Percentiles rank a stretch among this genome's conserved stretches.
Evolutionary conservation across 1,284 basidiomycete species (phyloP).

Genomic region (Anthracocystis setariae): DNA sequence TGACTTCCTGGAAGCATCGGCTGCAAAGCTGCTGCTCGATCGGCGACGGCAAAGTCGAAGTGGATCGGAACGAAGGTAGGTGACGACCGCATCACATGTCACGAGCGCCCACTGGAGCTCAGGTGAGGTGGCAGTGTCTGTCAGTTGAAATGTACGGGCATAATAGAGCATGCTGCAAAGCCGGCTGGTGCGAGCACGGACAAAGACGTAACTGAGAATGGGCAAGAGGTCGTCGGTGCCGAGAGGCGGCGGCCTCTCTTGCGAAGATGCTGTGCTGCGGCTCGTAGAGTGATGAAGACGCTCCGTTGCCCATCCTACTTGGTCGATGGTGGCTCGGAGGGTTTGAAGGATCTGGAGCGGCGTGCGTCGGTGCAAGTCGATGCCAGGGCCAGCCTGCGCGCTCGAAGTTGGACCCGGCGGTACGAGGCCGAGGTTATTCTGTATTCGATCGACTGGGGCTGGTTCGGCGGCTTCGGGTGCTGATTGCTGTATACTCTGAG

Average conservation of each 20-base stretch:
- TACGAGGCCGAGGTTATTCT: conserved; percentile 11
- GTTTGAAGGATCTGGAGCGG: conserved; percentile 40
- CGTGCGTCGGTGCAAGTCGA: conserved; percentile 26
- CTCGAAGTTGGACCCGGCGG: neutral
- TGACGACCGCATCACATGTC: conserved; percentile 38
- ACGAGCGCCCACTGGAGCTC: conserved; percentile 41
- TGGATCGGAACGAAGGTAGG: conserved; percentile 39
- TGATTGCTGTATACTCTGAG: neutral
- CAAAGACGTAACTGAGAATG: conserved; percentile 36
- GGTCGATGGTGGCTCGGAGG: conserved; percentile 36
- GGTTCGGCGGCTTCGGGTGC: neutral
- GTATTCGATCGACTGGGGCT: neutral
- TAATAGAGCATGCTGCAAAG: conserved; percentile 44
- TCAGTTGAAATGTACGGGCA: conserved; percentile 34
- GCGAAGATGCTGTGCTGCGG: neutral
- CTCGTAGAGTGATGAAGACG: conserved; percentile 11
- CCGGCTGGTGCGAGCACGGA: conserved; percentile 19
- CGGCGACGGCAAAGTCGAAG: conserved; percentile 25
- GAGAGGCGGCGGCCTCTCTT: conserved; percentile 19
- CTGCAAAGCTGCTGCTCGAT: conserved; percentile 15
- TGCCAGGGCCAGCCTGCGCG: neutral
- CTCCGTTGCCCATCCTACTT: conserved; percentile 30
- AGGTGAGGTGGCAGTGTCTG: conserved; percentile 29
- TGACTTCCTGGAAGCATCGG: conserved; percentile 1
- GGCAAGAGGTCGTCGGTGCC: conserved; percentile 44